Conservation (phyloP, 179 eudicot genomes). For the Drosera spatulata region DNA sequence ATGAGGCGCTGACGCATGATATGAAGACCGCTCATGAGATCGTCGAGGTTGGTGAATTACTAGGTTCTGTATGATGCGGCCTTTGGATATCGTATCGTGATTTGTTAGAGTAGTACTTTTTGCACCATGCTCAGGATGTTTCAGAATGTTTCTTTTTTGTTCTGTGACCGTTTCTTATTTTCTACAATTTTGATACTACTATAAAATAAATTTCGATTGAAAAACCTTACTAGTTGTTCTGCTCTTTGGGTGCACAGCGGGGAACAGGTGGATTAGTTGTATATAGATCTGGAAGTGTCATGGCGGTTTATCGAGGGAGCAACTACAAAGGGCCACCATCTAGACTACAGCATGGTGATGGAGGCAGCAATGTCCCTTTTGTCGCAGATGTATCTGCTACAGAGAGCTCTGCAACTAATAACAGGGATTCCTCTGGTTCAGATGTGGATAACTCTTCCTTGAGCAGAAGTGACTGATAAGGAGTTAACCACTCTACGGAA, state of each 20-base stretch:
- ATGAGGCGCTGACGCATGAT: slow-evolving; percentile 78
- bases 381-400: slow-evolving; percentile 48
- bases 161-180: too few species aligned
- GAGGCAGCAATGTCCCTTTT: slow-evolving; percentile 28
- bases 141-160: too few species aligned
- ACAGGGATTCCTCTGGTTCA: slow-evolving; percentile 14
- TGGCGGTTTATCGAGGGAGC: slow-evolving; percentile 87
- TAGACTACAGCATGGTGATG: slow-evolving; percentile 18
- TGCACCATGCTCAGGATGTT: too few species aligned
- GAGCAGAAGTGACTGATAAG: slow-evolving; percentile 67
- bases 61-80: too few species aligned
- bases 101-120: too few species aligned
- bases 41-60: slow-evolving; percentile 84
- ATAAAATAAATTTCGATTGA: too few species aligned
- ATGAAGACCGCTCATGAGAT: slow-evolving; percentile 95
- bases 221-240: not conserved
- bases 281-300: slow-evolving; percentile 98
- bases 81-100: too few species aligned
- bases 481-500: slow-evolving; percentile 79
- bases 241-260: slow-evolving; percentile 57
- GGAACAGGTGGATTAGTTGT: slow-evolving; percentile 84
- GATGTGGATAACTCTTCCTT: slow-evolving; percentile 16
- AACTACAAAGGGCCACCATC: slow-evolving; percentile 69
- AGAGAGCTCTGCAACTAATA: slow-evolving; percentile 11
- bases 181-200: too few species aligned